Evolutionary conservation across 805 yeast species (phyloP).

Genomic region (Cyberlindnera americana): DNA sequence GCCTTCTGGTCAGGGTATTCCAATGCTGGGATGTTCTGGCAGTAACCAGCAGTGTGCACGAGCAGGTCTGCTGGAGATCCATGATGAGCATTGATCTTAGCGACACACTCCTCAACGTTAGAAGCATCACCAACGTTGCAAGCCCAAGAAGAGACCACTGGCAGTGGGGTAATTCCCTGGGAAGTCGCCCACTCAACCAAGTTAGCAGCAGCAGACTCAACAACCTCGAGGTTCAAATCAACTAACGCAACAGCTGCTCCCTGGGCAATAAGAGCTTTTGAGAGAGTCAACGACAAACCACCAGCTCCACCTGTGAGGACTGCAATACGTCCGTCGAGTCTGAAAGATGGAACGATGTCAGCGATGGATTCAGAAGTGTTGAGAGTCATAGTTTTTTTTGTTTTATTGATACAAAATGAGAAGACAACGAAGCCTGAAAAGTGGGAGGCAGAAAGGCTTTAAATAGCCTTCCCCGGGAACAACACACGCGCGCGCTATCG

Average conservation of each 20-base stretch:
- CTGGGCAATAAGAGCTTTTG: slow-evolving; percentile 66
- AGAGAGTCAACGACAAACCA: slow-evolving; percentile 62
- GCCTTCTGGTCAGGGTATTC: slow-evolving; percentile 72
- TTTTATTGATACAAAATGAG: background rate
- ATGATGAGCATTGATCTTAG: slow-evolving; percentile 52
- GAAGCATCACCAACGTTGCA: slow-evolving; percentile 69
- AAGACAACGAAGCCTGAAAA: background rate
- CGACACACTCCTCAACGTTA: slow-evolving; percentile 53
- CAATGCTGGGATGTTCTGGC: slow-evolving; percentile 75
- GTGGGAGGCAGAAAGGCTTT: no score
- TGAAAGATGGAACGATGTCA: slow-evolving; percentile 49
- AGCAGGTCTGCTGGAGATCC: slow-evolving; percentile 60
- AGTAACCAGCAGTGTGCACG: slow-evolving; percentile 81
- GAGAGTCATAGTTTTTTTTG: slow-evolving; percentile 8
- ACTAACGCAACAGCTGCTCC: slow-evolving; percentile 75
- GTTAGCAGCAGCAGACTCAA: slow-evolving; percentile 51
- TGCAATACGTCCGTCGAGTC: slow-evolving; percentile 68
- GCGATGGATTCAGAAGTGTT: slow-evolving; percentile 19
- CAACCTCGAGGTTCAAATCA: slow-evolving; percentile 61
- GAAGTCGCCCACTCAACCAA: slow-evolving; percentile 45
- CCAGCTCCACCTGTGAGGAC: slow-evolving; percentile 82
- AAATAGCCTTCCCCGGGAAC: no score
- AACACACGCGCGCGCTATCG: no score
- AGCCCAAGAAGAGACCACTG: slow-evolving; percentile 56
- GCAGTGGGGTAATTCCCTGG: slow-evolving; percentile 30